Base-by-base conservation (phyloP, 1,284 basidiomycete species). In the Moniliella sp. region DNA sequence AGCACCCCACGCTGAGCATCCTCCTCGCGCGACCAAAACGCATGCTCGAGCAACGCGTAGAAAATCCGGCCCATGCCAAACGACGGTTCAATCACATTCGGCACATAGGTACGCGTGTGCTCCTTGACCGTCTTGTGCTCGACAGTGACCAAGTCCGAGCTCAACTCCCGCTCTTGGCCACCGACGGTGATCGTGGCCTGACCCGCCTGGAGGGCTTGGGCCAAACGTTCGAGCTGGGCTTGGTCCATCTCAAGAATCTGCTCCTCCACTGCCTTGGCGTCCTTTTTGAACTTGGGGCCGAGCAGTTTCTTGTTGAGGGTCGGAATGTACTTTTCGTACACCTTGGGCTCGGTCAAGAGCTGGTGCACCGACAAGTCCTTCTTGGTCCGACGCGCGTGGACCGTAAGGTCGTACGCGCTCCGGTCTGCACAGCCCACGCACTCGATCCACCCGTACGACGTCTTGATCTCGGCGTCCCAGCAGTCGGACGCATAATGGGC, bases 391-490 rank as follows among this genome's bases (percentile, higher is more conserved):
- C 65, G 34, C 52, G 46, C 40, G 61, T 72, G 71, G 15, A 72
- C 70, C n/a, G 67, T 70, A 33, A 73, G 54, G 46, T 97, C 91
- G 64, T 93, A 97, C 17, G 91, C 91, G 7, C 82, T 81, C 34
- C 91, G 76, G 64, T 99, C 88, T 28, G 91, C 88, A 64, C 91
- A 97, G n/a, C 88, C 91, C 31, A 94, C 86, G 62, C 88, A 97
- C 65, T 97, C 91, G 40, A 83, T 88, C 91, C 91, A 97, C 88
- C 88, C 88, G 49, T 75, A 78, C 29, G 79, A 78, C 34, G 81
- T 86, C 50, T 84, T 71, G 45, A 97, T 93, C 67, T 97, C 88
- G 37, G 86, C 86, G 61, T 97, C 88, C 88, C 88, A 99, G 65
- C 88, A 97, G 66, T 97, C 88, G 18, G 82, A 73, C 36, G 88